A percentile compares a stretch with the other conserved stretches of the same genome.
These are phyloP conservation scores for Teunomyces funiuensis DNA, from an alignment of 805 yeast species.

Conservation along the genomic window DNA sequence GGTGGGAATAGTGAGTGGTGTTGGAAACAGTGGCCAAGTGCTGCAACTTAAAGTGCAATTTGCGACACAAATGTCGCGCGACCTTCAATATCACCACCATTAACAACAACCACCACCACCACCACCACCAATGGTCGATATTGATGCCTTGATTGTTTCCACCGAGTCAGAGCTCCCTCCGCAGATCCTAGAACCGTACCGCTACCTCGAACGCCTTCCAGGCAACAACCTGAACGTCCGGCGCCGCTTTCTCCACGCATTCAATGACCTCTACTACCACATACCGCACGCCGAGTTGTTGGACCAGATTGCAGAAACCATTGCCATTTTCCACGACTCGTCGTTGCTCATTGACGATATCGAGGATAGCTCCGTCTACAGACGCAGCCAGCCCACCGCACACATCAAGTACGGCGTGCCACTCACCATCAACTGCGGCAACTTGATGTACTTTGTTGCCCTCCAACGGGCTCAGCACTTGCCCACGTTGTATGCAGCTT, in stretches of 20 bases:
- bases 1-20: not conserved
- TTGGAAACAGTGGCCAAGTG: too few species aligned
- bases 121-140: not conserved
- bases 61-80: not conserved
- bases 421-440: constrained; percentile 78
- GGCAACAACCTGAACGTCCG: constrained; percentile 34
- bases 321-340: constrained; percentile 36
- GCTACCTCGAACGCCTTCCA: constrained; percentile 32
- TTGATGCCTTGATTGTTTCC: not conserved
- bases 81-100: not conserved
- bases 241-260: constrained; percentile 29
- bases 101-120: not conserved
- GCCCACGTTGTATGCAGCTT: constrained; percentile 11
- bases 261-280: constrained; percentile 32
- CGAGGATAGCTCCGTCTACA: constrained; percentile 69
- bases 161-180: not conserved
- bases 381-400: constrained; percentile 81
- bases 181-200: constrained; percentile 27
- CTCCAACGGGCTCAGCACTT: constrained; percentile 45
- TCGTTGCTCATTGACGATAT: constrained; percentile 69
- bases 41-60: too few species aligned
- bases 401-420: constrained; percentile 78
- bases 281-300: constrained; percentile 24
- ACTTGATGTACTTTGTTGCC: constrained; percentile 77
- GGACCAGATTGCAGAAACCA: constrained; percentile 26